These are phyloP conservation scores for Fonsecaea monophora DNA, from an alignment of 2,329 filamentous ascomycete genomes.

Conservation along the genomic window DNA sequence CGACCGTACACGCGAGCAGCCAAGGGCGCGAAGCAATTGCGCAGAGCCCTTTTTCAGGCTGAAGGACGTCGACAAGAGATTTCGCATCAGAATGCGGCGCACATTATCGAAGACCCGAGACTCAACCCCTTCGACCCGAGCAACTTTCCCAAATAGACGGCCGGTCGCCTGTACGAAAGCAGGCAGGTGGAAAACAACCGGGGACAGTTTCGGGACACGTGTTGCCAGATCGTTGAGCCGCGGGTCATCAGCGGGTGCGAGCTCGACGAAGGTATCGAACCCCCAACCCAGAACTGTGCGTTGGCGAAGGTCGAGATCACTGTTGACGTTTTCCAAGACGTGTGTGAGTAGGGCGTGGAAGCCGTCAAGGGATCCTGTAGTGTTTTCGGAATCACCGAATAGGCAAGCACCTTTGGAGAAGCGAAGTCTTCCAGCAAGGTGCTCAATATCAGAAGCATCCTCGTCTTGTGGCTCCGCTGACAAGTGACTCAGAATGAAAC, in stretches of 20 bases:
- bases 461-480: background rate
- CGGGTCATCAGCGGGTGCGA: slow-evolving; percentile 2
- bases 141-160: slow-evolving; percentile 28
- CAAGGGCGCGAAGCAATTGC: slow-evolving; percentile 70
- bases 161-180: slow-evolving; percentile 67
- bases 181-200: slow-evolving; percentile 55
- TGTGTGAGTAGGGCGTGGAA: slow-evolving; percentile 17
- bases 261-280: slow-evolving; percentile 30
- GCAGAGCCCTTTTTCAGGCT: slow-evolving; percentile 75
- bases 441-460: slow-evolving; percentile 8
- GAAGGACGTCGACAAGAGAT: slow-evolving; percentile 77
- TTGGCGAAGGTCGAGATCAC: slow-evolving; percentile 23
- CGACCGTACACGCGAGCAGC: slow-evolving; percentile 54
- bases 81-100: slow-evolving; percentile 66
- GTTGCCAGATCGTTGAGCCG: slow-evolving; percentile 9
- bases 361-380: slow-evolving; percentile 5
- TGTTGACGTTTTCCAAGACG: slow-evolving; percentile 10
- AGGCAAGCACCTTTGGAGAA: slow-evolving; percentile 21
- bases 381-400: slow-evolving; percentile 5
- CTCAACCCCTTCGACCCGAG: slow-evolving; percentile 59
- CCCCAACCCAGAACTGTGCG: slow-evolving; percentile 32
- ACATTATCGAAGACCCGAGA: slow-evolving; percentile 65
- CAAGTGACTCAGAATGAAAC: slow-evolving; percentile 20
- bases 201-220: slow-evolving; percentile 13
- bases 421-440: slow-evolving; percentile 28